Base-by-base conservation (phyloP, 2,329 filamentous ascomycete species). In the Fonsecaea erecta region DNA sequence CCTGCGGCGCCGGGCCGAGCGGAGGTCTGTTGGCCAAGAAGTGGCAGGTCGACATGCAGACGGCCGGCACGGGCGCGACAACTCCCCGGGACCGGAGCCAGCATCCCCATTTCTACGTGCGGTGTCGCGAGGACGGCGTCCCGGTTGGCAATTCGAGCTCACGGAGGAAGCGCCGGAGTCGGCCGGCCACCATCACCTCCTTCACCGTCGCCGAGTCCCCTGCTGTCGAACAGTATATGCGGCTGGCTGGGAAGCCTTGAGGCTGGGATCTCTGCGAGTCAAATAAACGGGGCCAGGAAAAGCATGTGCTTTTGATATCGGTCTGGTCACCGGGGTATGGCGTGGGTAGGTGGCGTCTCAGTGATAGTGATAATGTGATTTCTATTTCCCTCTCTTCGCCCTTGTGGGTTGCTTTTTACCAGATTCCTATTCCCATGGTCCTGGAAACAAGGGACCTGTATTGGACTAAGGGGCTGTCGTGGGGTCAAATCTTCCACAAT, bases 1-100 rank as follows among this genome's bases (percentile, higher is more conserved):
- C 6, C 87, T 60, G 85, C 71, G 86, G 85, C 1, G 81, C 78
- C 12, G 86, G 85, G 0, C 85, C 85, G 0, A 76, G 78, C 16
- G 82, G 82, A 0, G 74, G 77, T 14, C 81, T 86, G 65, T 80
- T 84, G 48, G 75, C 75, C 26, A 78, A 79, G 48, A 75, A 77
- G 43, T 83, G 80, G 77, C 76, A 75, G 65, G 77, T 83, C 21
- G 72, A 75, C 7, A 77, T 80, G 72, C 78, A 84, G n/a, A 78
- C 80, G 56, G 74, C 76, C 2, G 80, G 79, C 14, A 81, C 76
- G 2, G 80, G 79, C 14, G 81, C 12, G n/a, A 60, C 52, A 14
- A 60, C 51, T 32, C 46, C 32, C 16, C 52, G 14, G 1, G 30
- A 54, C 21, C 48, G 52, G 12, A 32, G 24, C 21, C 21, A 32